Conservation (phyloP, 495 filamentous ascomycete genomes). For the Durotheca rogersii region DNA sequence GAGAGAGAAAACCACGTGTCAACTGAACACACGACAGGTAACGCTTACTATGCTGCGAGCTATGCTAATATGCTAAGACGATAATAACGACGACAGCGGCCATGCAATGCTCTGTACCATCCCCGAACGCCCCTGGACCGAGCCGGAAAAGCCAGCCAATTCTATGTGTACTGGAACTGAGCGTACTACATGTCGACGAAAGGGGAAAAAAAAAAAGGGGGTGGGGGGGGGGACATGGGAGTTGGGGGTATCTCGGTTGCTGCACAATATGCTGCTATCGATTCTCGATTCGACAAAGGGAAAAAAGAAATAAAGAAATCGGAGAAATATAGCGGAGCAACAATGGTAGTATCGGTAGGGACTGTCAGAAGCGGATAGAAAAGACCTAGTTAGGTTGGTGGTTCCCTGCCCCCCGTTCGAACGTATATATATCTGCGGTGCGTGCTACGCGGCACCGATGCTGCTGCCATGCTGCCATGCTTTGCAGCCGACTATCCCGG, state of each 20-base stretch:
- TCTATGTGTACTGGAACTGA: too few relatives aligned
- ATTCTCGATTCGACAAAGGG: slow-evolving; percentile 4
- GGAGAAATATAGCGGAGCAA: too few relatives aligned
- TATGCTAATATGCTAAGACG: not conserved
- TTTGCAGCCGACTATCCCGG: too few relatives aligned
- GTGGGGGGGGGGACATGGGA: too few relatives aligned
- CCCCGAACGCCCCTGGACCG: not conserved
- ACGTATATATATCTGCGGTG: too few relatives aligned
- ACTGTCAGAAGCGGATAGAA: too few relatives aligned
- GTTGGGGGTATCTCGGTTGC: slow-evolving; percentile 2
- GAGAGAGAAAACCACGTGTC: not conserved
- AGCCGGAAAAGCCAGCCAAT: not conserved
- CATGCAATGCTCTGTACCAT: not conserved
- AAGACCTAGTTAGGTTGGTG: too few relatives aligned
- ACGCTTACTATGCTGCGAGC: not conserved
- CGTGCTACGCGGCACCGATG: too few relatives aligned
- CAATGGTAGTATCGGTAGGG: too few relatives aligned
- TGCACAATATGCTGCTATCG: not conserved
- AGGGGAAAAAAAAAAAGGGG: not conserved
- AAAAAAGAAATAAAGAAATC: not conserved
- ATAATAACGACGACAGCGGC: not conserved
- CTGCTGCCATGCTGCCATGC: too few relatives aligned
- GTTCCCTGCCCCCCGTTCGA: too few relatives aligned
- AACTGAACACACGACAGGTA: not conserved
- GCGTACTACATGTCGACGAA: too few relatives aligned